Percentiles rank a stretch among this genome's conserved stretches.
phyloP scores from a whole-genome alignment of 352 stramenopile genomes.

The Phytopythium litorale region DNA sequence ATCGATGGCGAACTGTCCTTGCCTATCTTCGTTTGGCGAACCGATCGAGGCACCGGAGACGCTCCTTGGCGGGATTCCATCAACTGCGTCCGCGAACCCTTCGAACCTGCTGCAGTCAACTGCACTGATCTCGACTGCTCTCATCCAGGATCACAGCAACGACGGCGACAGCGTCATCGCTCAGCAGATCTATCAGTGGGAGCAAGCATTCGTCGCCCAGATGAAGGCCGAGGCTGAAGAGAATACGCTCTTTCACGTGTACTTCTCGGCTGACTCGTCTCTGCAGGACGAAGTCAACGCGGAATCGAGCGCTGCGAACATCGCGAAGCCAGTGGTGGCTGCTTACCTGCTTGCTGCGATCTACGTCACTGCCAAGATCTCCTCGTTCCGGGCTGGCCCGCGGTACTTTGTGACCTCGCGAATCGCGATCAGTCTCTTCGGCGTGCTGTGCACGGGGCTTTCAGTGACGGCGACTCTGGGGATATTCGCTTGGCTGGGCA shows the following conservation, averaged over 20 bases:
- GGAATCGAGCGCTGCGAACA: constrained; percentile 41
- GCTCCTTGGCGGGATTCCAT: constrained; percentile 44
- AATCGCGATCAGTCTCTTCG: constrained; percentile 58
- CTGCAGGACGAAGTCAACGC: constrained; percentile 53
- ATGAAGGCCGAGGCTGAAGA: constrained; percentile 46
- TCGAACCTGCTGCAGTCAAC: constrained; percentile 36
- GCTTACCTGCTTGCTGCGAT: constrained; percentile 69
- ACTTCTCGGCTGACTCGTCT: constrained; percentile 59
- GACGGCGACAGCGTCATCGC: constrained; percentile 37
- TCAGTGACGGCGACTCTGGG: constrained; percentile 62
- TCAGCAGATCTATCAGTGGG: constrained; percentile 51
- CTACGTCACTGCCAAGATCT: constrained; percentile 67
- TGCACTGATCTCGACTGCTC: constrained; percentile 35
- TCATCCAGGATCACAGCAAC: constrained; percentile 36
- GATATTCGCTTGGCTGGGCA: constrained; percentile 56
- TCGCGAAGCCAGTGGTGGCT: constrained; percentile 33
- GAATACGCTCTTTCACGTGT: constrained; percentile 62
- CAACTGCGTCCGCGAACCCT: constrained; percentile 15
- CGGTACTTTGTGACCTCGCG: constrained; percentile 64
- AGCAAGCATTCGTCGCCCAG: constrained; percentile 51
- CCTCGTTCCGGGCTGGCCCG: constrained; percentile 42
- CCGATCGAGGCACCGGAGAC: constrained; percentile 56
- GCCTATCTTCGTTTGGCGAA: constrained; percentile 49
- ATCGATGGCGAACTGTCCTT: constrained; percentile 64
- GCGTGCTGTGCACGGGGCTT: constrained; percentile 57